phyloP scores from a whole-genome alignment of 306 rosid genomes.

The Corylus heterophylla region DNA sequence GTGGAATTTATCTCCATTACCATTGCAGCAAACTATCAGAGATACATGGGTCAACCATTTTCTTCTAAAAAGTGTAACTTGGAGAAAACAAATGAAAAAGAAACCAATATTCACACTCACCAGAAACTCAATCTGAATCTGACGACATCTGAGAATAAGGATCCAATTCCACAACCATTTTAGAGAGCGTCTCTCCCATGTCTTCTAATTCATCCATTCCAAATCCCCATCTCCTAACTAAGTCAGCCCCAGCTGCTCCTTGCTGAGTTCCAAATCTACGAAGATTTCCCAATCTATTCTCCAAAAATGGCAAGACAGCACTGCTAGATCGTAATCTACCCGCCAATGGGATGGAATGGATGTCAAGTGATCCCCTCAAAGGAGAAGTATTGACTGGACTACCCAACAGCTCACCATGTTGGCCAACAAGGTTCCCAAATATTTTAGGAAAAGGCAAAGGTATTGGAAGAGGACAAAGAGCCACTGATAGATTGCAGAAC shows the following conservation, averaged over 20 bases:
- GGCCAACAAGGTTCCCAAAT: constrained; percentile 64
- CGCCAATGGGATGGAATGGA: constrained; percentile 81
- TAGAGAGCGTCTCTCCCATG: constrained; percentile 74
- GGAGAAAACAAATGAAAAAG: background rate
- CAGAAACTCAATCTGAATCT: constrained; percentile 67
- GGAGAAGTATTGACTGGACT: constrained; percentile 40
- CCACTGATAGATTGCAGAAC: constrained; percentile 72
- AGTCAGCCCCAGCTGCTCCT: constrained; percentile 64
- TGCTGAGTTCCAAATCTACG: constrained; percentile 52
- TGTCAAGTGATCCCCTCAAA: constrained; percentile 74
- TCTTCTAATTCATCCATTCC: constrained; percentile 76
- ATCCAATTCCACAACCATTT: constrained; percentile 56
- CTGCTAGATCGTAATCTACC: constrained; percentile 84
- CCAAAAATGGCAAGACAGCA: constrained; percentile 64
- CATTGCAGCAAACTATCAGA: background rate
- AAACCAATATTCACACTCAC: constrained; percentile 6
- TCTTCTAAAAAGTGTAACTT: constrained; percentile 3
- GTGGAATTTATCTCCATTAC: background rate
- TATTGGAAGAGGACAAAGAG: constrained; percentile 78
- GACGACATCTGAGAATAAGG: constrained; percentile 57
- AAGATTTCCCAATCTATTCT: constrained; percentile 65
- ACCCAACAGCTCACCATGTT: constrained; percentile 56
- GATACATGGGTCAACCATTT: background rate
- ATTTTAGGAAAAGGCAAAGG: constrained; percentile 91
- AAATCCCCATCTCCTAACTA: constrained; percentile 76